Evolutionary conservation across 2,329 filamentous ascomycete genomes (phyloP).

Genomic region (Lojkania enalia): DNA sequence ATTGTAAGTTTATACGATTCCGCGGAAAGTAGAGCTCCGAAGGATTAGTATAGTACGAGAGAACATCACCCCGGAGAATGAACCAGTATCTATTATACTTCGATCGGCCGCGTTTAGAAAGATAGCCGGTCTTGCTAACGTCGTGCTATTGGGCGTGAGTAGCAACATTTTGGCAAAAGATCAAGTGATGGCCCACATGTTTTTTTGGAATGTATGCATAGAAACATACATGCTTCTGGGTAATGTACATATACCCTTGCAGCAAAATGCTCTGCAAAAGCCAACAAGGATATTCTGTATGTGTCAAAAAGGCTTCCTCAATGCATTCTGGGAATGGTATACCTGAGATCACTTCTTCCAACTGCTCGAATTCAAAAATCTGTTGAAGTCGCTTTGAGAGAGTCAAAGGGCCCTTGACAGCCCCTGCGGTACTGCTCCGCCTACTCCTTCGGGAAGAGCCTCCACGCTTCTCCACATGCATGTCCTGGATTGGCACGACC

Average conservation of each 20-base stretch:
- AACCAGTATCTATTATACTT: slow-evolving; percentile 96
- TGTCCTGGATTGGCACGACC: slow-evolving; percentile 24
- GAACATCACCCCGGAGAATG: slow-evolving; percentile 83
- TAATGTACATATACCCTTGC: slow-evolving; percentile 96
- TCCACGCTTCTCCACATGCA: slow-evolving; percentile 26
- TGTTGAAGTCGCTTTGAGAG: slow-evolving; percentile 75
- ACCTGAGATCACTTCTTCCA: slow-evolving; percentile 84
- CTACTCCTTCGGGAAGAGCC: slow-evolving; percentile 29
- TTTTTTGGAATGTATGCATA: slow-evolving; percentile 97
- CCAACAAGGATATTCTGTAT: slow-evolving; percentile 86
- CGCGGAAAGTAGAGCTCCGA: slow-evolving; percentile 88
- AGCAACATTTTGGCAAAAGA: slow-evolving; percentile 1
- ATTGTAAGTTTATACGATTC: slow-evolving; percentile 88
- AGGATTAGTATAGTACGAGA: slow-evolving; percentile 85
- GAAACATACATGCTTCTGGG: slow-evolving; percentile 89
- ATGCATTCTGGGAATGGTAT: slow-evolving; percentile 17
- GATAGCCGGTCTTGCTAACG: slow-evolving; percentile 81
- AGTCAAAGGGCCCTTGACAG: slow-evolving; percentile 51
- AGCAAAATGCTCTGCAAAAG: slow-evolving; percentile 87
- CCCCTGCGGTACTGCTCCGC: slow-evolving; percentile 24
- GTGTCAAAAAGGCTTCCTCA: slow-evolving; percentile 13
- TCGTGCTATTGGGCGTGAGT: slow-evolving; percentile 34
- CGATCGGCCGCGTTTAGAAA: slow-evolving; percentile 84
- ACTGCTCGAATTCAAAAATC: slow-evolving; percentile 66
- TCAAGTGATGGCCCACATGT: slow-evolving; percentile 60